phyloP scores from a whole-genome alignment of 176 grass and related monocot species.

The maize (Zea mays) region DNA sequence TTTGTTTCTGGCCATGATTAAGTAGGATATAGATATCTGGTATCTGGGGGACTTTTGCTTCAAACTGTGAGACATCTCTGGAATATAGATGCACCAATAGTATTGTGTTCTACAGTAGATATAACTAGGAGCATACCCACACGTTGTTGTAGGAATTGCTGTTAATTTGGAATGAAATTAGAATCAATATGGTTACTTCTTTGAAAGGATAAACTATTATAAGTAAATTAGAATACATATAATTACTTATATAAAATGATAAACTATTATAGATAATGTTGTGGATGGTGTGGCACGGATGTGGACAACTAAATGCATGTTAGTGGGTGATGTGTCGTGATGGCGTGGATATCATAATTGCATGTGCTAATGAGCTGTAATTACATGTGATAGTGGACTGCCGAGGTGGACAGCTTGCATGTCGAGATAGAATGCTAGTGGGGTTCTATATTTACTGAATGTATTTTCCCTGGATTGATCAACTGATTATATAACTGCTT shows the following conservation, averaged over 20 bases:
- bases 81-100: constrained; percentile 10
- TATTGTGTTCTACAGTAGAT: constrained; percentile 13
- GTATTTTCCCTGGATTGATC: constrained; percentile 4
- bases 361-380: not conserved
- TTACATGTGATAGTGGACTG: not conserved
- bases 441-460: constrained; percentile 13
- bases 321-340: not conserved
- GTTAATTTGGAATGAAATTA: not conserved
- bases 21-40: not conserved
- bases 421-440: not conserved
- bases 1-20: not conserved
- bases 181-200: not conserved
- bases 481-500: not conserved
- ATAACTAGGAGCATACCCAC: not conserved
- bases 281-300: not conserved
- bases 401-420: not conserved
- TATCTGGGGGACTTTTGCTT: not conserved
- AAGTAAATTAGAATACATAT: not conserved
- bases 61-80: constrained; percentile 1
- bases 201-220: not conserved
- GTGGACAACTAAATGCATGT: not conserved
- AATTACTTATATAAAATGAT: not conserved
- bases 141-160: not conserved
- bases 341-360: not conserved
- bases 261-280: not conserved